phyloP scores from a whole-genome alignment of 257 asterid species.

The Nicotiana knightiana region DNA sequence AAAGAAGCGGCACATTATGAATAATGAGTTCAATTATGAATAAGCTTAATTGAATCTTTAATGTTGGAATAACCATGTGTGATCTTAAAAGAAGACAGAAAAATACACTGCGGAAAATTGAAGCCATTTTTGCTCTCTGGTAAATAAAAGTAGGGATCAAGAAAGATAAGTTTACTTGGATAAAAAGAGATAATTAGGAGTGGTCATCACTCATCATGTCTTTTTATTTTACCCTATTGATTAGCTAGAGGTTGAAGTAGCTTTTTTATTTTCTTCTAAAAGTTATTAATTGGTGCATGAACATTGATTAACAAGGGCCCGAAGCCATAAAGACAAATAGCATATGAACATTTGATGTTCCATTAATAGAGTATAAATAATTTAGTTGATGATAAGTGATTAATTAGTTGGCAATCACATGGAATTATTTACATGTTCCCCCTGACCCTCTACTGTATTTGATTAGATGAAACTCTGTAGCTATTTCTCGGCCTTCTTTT shows the following conservation, averaged over 20 bases:
- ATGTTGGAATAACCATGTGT: background rate
- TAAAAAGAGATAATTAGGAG: background rate
- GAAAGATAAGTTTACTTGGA: background rate
- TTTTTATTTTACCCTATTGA: background rate
- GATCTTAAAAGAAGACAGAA: background rate
- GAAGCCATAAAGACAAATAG: conserved; percentile 3
- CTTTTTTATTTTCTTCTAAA: background rate
- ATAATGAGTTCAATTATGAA: too few relatives aligned
- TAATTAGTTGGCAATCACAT: conserved; percentile 33
- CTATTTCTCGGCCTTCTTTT: too few relatives aligned
- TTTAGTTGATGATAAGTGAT: conserved; percentile 11
- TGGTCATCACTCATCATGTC: background rate
- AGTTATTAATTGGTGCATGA: background rate
- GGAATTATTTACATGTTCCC: conserved; percentile 8
- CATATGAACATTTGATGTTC: conserved; percentile 14
- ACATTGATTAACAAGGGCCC: background rate
- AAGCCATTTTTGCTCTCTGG: background rate
- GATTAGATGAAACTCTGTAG: background rate
- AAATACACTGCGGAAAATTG: background rate
- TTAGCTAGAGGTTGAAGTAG: background rate
- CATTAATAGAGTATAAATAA: background rate
- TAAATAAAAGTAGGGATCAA: background rate
- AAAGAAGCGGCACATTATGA: too few relatives aligned
- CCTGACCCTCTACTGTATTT: background rate
- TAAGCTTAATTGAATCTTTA: too few relatives aligned